A percentile compares a stretch with the other conserved stretches of the same genome.
Conservation (phyloP, 179 eudicot species). For the Beta lomatogona region DNA sequence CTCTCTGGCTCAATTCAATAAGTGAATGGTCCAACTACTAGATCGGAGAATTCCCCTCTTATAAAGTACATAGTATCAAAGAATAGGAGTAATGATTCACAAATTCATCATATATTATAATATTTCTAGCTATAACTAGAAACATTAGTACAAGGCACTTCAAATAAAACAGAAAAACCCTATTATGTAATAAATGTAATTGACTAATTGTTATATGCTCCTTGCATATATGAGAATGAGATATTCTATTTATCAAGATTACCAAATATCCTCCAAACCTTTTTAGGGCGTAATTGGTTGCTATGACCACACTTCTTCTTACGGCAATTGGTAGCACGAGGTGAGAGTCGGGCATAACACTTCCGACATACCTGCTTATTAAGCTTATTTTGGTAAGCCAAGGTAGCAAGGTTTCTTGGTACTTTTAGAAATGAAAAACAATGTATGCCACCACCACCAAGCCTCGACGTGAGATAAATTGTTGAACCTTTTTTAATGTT, state of each 20-base stretch:
- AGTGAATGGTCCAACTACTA: too few species aligned
- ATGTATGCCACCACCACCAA: constrained; percentile 11
- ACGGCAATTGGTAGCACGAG: constrained; percentile 26
- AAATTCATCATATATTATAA: too few species aligned
- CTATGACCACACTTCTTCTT: constrained; percentile 34
- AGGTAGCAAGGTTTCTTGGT: background rate
- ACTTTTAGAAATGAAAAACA: background rate
- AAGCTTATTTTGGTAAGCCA: constrained; percentile 5
- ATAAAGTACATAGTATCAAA: too few species aligned
- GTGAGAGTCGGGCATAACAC: constrained; percentile 25
- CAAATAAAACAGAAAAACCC: too few species aligned
- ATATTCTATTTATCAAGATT: background rate
- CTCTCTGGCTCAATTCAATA: too few species aligned
- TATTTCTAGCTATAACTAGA: too few species aligned
- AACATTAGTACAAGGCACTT: too few species aligned
- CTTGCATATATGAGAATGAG: background rate
- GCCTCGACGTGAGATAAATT: constrained; percentile 13
- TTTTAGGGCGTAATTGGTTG: constrained; percentile 20
- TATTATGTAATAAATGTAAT: too few species aligned
- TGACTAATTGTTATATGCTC: background rate
- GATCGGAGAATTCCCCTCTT: too few species aligned
- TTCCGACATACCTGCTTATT: constrained; percentile 26
- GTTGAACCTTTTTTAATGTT: constrained; percentile 15
- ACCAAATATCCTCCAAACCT: background rate
- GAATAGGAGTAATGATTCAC: too few species aligned